Percentiles rank a stretch among this genome's conserved stretches.
Evolutionary conservation across 129 eudicot species (phyloP).

Genomic region (Flaveria ramosissima): DNA sequence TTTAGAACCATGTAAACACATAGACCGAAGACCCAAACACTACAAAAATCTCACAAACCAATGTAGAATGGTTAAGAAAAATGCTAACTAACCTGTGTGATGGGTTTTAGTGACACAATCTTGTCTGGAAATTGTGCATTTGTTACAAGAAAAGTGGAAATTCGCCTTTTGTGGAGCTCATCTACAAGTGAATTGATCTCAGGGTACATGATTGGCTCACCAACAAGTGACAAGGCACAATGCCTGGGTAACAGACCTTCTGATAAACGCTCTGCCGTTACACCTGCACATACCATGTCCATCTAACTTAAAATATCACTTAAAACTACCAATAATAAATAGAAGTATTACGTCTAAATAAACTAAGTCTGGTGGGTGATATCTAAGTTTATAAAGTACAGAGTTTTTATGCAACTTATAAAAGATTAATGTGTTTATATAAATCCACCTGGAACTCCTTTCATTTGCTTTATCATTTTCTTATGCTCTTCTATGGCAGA

Average conservation of each 20-base stretch:
- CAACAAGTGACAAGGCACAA: conserved; percentile 98
- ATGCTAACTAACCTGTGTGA: conserved; percentile 80
- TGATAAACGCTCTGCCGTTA: conserved; percentile 70
- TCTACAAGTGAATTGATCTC: conserved; percentile 85
- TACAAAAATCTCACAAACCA: conserved; percentile 5
- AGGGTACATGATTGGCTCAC: conserved; percentile 99
- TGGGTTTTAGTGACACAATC: conserved; percentile 69
- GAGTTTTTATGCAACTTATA: not conserved
- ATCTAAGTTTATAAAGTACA: not conserved
- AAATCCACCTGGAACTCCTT: conserved; percentile 95
- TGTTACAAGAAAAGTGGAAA: conserved; percentile 96
- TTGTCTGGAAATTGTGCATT: conserved; percentile 98
- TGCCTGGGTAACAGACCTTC: conserved; percentile 93
- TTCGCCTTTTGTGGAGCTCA: conserved; percentile 82
- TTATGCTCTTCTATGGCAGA: conserved; percentile 84
- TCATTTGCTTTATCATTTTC: conserved; percentile 97
- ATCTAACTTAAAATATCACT: conserved; percentile 5
- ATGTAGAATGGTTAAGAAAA: conserved; percentile 5
- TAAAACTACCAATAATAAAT: not conserved
- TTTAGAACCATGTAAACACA: conserved; percentile 6
- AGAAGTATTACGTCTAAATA: not conserved
- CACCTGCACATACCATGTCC: conserved; percentile 57
- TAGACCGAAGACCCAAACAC: not conserved
- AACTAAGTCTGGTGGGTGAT: not conserved
- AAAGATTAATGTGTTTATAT: not conserved